A percentile compares a stretch with the other conserved stretches of the same genome.
Evolutionary conservation across 1,284 basidiomycete species (phyloP).

Genomic region (Sporisorium sorghi): DNA sequence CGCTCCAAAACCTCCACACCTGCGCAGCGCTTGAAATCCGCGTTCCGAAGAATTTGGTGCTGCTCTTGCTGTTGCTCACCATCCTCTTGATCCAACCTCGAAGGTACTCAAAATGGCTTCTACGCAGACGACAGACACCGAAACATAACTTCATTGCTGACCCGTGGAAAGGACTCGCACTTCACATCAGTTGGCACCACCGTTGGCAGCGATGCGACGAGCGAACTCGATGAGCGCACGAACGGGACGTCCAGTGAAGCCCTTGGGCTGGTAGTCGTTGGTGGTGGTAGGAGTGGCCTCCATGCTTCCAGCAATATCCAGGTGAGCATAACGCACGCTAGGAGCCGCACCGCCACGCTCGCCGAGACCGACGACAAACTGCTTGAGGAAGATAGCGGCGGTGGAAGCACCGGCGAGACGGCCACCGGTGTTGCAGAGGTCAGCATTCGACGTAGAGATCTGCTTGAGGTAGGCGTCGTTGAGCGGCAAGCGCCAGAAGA

Average conservation of each 20-base stretch:
- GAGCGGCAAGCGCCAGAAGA: conserved; percentile 72
- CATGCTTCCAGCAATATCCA: conserved; percentile 86
- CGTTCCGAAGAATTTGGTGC: conserved; percentile 16
- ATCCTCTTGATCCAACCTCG: background rate
- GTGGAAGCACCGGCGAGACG: conserved; percentile 80
- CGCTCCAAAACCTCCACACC: conserved; percentile 29
- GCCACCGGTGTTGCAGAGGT: conserved; percentile 82
- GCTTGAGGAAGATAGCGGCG: conserved; percentile 86
- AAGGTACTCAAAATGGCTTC: background rate
- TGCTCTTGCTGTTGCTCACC: background rate
- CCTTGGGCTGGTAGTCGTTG: conserved; percentile 80
- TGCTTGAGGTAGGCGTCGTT: conserved; percentile 82
- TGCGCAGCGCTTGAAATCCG: background rate
- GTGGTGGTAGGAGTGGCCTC: conserved; percentile 56
- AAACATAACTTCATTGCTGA: too few relatives aligned
- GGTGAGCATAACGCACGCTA: conserved; percentile 60
- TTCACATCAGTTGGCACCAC: conserved; percentile 15
- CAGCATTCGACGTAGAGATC: conserved; percentile 82
- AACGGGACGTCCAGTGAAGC: conserved; percentile 84
- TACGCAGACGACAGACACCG: background rate
- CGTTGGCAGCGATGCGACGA: conserved; percentile 51
- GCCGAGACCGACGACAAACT: conserved; percentile 73
- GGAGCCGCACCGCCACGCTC: conserved; percentile 53
- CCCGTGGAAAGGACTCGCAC: too few relatives aligned
- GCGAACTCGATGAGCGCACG: conserved; percentile 73